These are phyloP conservation scores for Volvox carteri DNA, from an alignment of 163 green algal genomes.

Conservation along the genomic window DNA sequence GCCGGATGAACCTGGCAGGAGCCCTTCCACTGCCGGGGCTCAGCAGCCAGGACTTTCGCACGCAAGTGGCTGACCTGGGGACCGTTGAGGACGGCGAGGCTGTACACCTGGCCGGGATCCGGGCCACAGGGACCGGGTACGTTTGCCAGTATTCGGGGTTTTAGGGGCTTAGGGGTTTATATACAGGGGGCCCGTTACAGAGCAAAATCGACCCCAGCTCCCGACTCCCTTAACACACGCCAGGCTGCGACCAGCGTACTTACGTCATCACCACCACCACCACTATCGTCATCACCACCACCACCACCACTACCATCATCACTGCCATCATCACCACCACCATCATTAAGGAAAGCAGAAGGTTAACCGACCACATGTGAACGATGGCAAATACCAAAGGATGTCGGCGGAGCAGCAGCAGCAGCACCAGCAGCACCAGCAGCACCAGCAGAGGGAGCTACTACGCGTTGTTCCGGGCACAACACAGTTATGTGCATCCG, in stretches of 20 bases:
- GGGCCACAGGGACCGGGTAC: not conserved
- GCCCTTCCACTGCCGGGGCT: conserved; percentile 9
- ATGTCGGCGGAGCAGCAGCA: too few species aligned
- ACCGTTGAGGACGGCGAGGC: not conserved
- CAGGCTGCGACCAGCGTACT: too few species aligned
- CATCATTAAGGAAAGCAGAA: too few species aligned
- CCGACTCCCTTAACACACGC: too few species aligned
- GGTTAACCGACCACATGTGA: too few species aligned
- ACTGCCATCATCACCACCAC: not conserved
- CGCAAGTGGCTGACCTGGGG: conserved; percentile 1
- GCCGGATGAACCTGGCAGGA: not conserved
- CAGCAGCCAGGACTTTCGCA: not conserved
- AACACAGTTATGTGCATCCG: not conserved
- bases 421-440: not conserved
- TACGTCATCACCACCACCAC: not conserved
- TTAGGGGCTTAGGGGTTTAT: not conserved
- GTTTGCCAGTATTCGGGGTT: not conserved
- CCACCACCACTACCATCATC: not conserved
- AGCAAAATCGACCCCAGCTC: too few species aligned
- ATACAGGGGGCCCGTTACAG: too few species aligned
- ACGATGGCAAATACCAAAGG: too few species aligned
- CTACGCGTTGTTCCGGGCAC: not conserved
- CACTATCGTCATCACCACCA: not conserved
- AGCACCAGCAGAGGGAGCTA: not conserved
- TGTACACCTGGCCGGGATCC: not conserved